Conservation (phyloP, 352 stramenopile species). For the Elongisporangium anandrum region DNA sequence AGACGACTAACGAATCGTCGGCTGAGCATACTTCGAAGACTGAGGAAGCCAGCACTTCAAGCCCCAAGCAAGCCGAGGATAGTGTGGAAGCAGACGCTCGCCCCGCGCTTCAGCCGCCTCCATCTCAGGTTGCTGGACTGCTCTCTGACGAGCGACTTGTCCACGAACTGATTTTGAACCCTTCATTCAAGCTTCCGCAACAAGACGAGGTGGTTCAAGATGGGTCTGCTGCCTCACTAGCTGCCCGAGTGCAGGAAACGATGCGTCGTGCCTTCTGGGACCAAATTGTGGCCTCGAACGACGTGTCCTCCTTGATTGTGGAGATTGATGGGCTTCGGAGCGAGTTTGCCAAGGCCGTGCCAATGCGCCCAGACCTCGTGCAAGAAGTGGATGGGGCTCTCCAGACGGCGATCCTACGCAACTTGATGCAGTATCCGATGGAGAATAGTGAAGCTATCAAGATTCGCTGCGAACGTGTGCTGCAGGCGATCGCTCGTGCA, state of each 20-base stretch:
- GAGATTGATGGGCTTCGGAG: conserved; percentile 48
- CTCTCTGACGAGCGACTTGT: conserved; percentile 57
- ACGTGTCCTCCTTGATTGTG: conserved; percentile 36
- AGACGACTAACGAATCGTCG: conserved; percentile 1
- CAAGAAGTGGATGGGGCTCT: conserved; percentile 36
- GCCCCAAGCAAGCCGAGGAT: conserved; percentile 7
- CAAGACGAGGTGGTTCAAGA: conserved; percentile 2
- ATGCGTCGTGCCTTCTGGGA: conserved; percentile 77
- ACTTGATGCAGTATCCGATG: conserved; percentile 29
- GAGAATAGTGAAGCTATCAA: conserved; percentile 27
- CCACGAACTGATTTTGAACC: conserved; percentile 75
- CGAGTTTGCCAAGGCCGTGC: conserved; percentile 22
- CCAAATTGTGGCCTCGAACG: conserved; percentile 39
- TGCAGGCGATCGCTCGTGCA: conserved; percentile 36
- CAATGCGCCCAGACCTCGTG: conserved; percentile 23
- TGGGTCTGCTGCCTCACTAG: conserved; percentile 18
- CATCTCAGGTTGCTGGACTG: conserved; percentile 32
- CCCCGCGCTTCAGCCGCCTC: conserved; percentile 5
- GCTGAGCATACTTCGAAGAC: not conserved
- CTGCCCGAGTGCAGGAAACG: conserved; percentile 31
- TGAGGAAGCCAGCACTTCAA: too few relatives aligned
- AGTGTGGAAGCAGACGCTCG: not conserved
- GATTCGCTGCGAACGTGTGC: conserved; percentile 30
- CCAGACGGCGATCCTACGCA: conserved; percentile 17
- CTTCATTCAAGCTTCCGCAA: conserved; percentile 36